Evolutionary conservation across 495 filamentous ascomycete species (phyloP).

Genomic region (Talaromyces stipitatus): DNA sequence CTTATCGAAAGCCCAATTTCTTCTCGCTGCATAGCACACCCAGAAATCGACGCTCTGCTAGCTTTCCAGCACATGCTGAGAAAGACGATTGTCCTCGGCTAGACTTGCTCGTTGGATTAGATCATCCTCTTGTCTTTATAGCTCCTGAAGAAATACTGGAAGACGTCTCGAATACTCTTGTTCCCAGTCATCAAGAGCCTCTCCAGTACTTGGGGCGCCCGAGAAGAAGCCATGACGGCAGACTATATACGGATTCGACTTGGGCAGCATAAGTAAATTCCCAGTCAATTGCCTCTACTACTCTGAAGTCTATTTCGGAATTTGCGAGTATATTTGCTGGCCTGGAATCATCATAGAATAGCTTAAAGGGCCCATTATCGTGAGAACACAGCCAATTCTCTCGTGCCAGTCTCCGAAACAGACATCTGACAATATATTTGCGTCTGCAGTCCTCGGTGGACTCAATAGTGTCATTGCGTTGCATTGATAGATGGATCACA

Average conservation of each 20-base stretch:
- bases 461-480: conserved; percentile 33
- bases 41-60: conserved; percentile 15
- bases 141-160: conserved; percentile 8
- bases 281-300: conserved; percentile 25
- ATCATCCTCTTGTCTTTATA: not conserved
- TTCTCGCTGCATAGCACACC: conserved; percentile 13
- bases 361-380: conserved; percentile 14
- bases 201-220: conserved; percentile 25
- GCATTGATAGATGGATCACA: conserved; percentile 27
- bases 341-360: conserved; percentile 21
- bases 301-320: conserved; percentile 1
- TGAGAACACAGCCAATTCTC: conserved; percentile 11
- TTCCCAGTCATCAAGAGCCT: conserved; percentile 14
- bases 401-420: conserved; percentile 26
- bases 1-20: conserved; percentile 11
- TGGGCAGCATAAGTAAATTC: conserved; percentile 34
- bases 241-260: conserved; percentile 25
- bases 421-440: conserved; percentile 33
- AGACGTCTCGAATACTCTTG: conserved; percentile 9
- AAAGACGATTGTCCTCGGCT: conserved; percentile 9
- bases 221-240: conserved; percentile 39
- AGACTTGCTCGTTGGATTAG: not conserved
- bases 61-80: conserved; percentile 10
- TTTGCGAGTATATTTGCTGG: conserved; percentile 19
- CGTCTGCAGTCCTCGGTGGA: conserved; percentile 33